Conservation (phyloP, 768 basidiomycete genomes). For the Podaxis pistillaris region DNA sequence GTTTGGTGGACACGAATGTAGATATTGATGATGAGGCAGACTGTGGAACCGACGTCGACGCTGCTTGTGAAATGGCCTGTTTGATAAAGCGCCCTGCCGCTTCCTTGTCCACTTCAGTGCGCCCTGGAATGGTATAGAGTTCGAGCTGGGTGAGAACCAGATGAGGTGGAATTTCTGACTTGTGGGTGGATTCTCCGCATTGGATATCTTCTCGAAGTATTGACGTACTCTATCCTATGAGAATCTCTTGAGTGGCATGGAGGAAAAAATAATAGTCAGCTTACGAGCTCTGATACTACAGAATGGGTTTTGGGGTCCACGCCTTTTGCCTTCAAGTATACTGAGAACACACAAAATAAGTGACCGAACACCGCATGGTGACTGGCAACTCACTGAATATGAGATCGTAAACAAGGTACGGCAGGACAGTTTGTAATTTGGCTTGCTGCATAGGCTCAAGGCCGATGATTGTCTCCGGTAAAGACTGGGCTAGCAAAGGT, state of each 20-base stretch:
- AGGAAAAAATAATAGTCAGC: conserved; percentile 17
- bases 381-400: conserved; percentile 68
- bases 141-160: conserved; percentile 7
- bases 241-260: not conserved
- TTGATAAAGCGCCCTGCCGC: conserved; percentile 84
- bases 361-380: not conserved
- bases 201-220: conserved; percentile 82
- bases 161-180: conserved; percentile 35
- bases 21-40: conserved; percentile 23
- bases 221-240: conserved; percentile 67
- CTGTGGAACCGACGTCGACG: conserved; percentile 31
- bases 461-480: conserved; percentile 62
- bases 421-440: conserved; percentile 73
- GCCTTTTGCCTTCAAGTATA: conserved; percentile 79
- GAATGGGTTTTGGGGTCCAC: conserved; percentile 79
- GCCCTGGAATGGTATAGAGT: conserved; percentile 27
- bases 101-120: conserved; percentile 65
- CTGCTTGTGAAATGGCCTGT: conserved; percentile 71
- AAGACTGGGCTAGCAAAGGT: conserved; percentile 63
- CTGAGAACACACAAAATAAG: conserved; percentile 33
- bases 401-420: conserved; percentile 84
- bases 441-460: conserved; percentile 79
- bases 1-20: conserved; percentile 45
- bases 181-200: conserved; percentile 65
- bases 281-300: conserved; percentile 69